phyloP scores from a whole-genome alignment of 129 eudicot genomes.

The Oenanthe sinensis region DNA sequence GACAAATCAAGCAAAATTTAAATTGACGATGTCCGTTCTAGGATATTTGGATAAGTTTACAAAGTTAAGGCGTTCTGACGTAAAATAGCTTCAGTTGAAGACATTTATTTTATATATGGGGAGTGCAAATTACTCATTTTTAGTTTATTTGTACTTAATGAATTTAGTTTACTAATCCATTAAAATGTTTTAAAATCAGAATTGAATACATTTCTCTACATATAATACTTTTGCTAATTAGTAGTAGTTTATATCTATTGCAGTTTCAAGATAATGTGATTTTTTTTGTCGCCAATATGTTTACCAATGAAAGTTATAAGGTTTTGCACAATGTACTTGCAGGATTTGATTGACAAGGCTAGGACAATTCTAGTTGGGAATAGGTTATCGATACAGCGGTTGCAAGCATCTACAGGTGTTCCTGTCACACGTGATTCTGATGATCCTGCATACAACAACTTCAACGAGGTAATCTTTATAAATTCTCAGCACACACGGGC shows the following conservation, averaged over 20 bases:
- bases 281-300: neutral
- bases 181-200: too few relatives aligned
- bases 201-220: neutral
- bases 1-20: too few relatives aligned
- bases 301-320: neutral
- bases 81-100: neutral
- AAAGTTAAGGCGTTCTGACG: too few relatives aligned
- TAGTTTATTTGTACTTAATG: too few relatives aligned
- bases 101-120: neutral
- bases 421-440: constrained; percentile 59
- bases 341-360: constrained; percentile 93
- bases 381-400: constrained; percentile 49
- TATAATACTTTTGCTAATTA: neutral
- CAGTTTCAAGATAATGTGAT: neutral
- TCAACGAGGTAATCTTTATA: constrained; percentile 41
- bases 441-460: constrained; percentile 59
- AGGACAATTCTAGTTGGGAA: constrained; percentile 66
- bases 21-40: too few relatives aligned
- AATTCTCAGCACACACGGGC: neutral
- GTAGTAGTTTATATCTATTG: neutral
- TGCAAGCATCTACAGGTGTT: constrained; percentile 67
- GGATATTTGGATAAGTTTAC: neutral
- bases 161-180: too few relatives aligned
- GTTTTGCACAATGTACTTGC: constrained; percentile 5
- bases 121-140: neutral